phyloP scores from a whole-genome alignment of 345 rosid genomes.

The Laguncularia racemosa region DNA sequence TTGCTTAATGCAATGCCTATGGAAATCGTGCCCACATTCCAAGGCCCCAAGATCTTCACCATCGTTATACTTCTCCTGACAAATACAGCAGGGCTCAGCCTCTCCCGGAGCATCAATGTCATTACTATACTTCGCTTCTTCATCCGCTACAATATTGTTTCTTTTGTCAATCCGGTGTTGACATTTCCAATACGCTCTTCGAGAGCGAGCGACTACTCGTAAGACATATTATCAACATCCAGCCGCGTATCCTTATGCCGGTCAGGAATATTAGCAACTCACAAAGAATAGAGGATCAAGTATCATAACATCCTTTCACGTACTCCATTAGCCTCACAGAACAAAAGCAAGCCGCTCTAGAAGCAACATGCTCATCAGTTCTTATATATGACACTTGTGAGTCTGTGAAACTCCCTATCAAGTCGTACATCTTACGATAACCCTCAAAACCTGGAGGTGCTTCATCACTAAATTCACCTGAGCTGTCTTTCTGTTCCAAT shows the following conservation, averaged over 20 bases:
- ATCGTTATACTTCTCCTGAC: constrained; percentile 72
- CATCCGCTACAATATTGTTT: constrained; percentile 35
- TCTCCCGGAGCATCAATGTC: constrained; percentile 25
- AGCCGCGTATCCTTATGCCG: constrained; percentile 92
- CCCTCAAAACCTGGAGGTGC: too few species aligned
- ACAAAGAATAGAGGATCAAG: constrained; percentile 63
- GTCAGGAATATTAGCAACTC: constrained; percentile 61
- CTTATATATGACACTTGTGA: too few species aligned
- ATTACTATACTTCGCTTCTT: constrained; percentile 35
- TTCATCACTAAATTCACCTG: too few species aligned
- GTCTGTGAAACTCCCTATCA: too few species aligned
- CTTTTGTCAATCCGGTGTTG: constrained; percentile 77
- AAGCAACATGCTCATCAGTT: too few species aligned
- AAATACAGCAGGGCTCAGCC: constrained; percentile 78
- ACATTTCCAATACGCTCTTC: constrained; percentile 95
- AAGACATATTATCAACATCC: constrained; percentile 95
- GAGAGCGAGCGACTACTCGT: constrained; percentile 83
- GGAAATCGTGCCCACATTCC: constrained; percentile 79
- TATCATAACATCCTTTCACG: constrained; percentile 90
- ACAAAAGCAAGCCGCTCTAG: too few species aligned
- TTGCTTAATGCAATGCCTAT: constrained; percentile 55
- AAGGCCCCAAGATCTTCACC: constrained; percentile 65
- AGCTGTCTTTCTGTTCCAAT: too few species aligned
- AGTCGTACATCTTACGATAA: too few species aligned
- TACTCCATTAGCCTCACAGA: too few species aligned